phyloP scores from a whole-genome alignment of 306 rosid genomes.

The Vigna radiata region DNA sequence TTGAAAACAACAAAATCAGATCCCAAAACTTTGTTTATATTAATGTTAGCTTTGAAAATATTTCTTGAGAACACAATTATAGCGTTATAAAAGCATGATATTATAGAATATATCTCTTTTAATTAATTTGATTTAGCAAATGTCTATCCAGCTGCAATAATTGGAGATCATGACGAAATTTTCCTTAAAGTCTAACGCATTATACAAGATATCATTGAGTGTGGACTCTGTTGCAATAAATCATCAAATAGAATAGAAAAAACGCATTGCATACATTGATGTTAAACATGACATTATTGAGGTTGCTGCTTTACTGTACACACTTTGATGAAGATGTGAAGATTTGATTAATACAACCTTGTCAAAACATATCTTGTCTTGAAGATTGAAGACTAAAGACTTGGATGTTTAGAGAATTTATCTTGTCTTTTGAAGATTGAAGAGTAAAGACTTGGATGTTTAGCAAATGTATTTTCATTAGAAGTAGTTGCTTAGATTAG shows the following conservation, averaged over 20 bases:
- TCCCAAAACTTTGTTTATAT: constrained; percentile 1
- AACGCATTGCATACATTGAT: not conserved
- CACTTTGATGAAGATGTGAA: too few species aligned
- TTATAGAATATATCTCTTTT: not conserved
- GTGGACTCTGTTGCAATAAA: not conserved
- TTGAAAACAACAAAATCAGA: constrained; percentile 18
- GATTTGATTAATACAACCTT: too few species aligned
- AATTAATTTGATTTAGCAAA: constrained; percentile 14
- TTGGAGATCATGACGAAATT: constrained; percentile 5
- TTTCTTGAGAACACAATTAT: not conserved
- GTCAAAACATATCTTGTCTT: too few species aligned
- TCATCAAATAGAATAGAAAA: constrained; percentile 5
- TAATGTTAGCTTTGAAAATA: not conserved
- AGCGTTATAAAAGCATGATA: constrained; percentile 22
- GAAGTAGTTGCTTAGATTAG: too few species aligned
- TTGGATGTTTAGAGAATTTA: too few species aligned
- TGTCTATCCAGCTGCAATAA: not conserved
- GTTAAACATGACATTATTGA: too few species aligned
- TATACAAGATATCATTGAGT: not conserved
- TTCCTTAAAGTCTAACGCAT: constrained; percentile 3
- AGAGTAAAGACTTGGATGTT: too few species aligned
- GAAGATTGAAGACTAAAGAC: too few species aligned
- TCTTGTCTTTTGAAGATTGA: too few species aligned
- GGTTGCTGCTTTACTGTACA: too few species aligned
- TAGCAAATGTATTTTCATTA: too few species aligned